Evolutionary conservation across 192 early-diverging fungal species (phyloP), one percentile per base, ranked within the genome.

Genomic region (Dissophora ornata): DNA sequence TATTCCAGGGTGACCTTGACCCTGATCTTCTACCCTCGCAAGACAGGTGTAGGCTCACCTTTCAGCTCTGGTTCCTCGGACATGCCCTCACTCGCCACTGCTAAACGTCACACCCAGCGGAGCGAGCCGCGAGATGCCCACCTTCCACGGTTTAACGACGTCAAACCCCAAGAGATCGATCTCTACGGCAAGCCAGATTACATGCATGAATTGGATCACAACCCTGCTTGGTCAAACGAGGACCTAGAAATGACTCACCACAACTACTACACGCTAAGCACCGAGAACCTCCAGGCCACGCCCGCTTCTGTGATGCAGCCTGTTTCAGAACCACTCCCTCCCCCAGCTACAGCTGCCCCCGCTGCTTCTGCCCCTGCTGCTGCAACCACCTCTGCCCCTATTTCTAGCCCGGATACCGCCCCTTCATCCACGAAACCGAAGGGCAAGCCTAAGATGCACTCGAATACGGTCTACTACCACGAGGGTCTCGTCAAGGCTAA

Each of bases 11-110:
- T 67, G 7, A 77, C 73, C 21, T 29, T 77, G 32, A 67, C 57
- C 1, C 59, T 77, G 1, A 77, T 77, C 48, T 77, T 77, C 28
- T 77, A 77, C 38, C 73, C 73, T 26, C 73, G 73, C 10, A 77
- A 57, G 46, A 62, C 57, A 1, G 64, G 57, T 12, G 44, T 40
- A 9, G 53, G 54, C 32, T 62, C 69, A 4, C 52, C 51, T 6
- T 71, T 71, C 44, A 16, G 18, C 44, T 38, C 3, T 3, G 41
- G 52, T 3, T 62, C 59, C 16, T 55, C 68, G 1, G 48, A 41
- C n/a, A 36, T 28, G 21, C 36, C 1, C 16, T 41, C 54, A 8
- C 11, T 16, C 9, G 10, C n/a, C 4, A 4, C 21, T 1, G 25
- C 21, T n/a, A 50, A 32, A 13, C 29, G n/a, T n/a, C n/a, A n/a